Conservation (phyloP, 169 alveolate genomes). For the Neospora caninum region DNA sequence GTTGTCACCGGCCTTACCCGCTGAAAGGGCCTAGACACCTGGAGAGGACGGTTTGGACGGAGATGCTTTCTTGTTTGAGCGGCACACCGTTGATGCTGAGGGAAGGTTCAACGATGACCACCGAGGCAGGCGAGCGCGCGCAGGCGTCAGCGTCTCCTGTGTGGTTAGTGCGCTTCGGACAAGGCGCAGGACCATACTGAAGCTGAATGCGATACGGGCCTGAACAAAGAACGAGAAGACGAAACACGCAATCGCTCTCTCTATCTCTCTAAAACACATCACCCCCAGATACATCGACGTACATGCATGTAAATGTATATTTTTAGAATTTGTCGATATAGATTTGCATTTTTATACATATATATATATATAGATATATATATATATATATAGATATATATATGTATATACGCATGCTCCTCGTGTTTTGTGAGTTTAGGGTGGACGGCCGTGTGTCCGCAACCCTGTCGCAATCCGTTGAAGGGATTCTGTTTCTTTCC, state of each 20-base stretch:
- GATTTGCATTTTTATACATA: neutral
- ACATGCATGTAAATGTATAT: neutral
- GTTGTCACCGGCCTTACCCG: neutral
- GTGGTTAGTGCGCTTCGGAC: neutral
- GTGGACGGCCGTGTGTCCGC: no score
- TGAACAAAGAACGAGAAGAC: neutral
- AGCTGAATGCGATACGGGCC: constrained; percentile 47
- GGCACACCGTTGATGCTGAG: constrained; percentile 61
- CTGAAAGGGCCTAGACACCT: constrained; percentile 86
- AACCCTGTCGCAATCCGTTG: no score
- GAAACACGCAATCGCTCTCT: neutral
- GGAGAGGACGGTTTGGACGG: constrained; percentile 87
- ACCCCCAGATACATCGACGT: neutral
- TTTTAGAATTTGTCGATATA: no score
- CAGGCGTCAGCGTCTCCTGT: neutral
- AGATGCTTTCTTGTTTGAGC: constrained; percentile 66
- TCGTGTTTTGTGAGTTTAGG: no score
- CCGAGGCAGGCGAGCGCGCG: constrained; percentile 31
- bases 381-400: neutral
- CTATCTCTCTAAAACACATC: neutral
- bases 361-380: neutral
- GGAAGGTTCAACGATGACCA: constrained; percentile 71
- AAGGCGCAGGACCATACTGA: neutral
- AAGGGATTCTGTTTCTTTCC: no score
- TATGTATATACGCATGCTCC: no score